Evolutionary conservation across 345 rosid species (phyloP).

Genomic region (Physaria fendleri): DNA sequence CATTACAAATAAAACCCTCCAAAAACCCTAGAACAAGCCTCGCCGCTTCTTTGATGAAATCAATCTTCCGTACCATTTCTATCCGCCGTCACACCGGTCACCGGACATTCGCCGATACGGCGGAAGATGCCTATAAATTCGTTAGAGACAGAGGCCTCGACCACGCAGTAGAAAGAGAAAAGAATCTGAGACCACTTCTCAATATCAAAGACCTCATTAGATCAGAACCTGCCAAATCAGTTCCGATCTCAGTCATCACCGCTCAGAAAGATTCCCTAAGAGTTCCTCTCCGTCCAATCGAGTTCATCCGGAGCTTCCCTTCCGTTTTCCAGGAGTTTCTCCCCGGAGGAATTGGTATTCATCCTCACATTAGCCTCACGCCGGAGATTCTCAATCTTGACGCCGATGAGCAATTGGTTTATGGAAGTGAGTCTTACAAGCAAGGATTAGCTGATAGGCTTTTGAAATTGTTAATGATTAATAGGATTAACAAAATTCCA

Average conservation of each 20-base stretch:
- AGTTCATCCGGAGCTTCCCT: slow-evolving; percentile 72
- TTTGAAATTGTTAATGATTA: slow-evolving; percentile 64
- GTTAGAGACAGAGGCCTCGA: slow-evolving; percentile 92
- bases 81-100: slow-evolving; percentile 15
- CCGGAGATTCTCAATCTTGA: slow-evolving; percentile 67
- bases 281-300: slow-evolving; percentile 79
- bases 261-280: slow-evolving; percentile 44
- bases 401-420: slow-evolving; percentile 77
- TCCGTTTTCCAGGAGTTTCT: slow-evolving; percentile 62
- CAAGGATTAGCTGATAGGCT: slow-evolving; percentile 63
- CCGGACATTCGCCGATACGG: slow-evolving; percentile 31
- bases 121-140: slow-evolving; percentile 37
- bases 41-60: slow-evolving; percentile 26
- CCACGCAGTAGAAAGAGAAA: slow-evolving; percentile 85
- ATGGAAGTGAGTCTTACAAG: slow-evolving; percentile 58
- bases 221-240: slow-evolving; percentile 82
- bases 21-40: slow-evolving; percentile 1
- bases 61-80: slow-evolving; percentile 25
- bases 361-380: slow-evolving; percentile 80
- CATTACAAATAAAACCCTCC: no score
- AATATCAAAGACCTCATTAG: slow-evolving; percentile 67
- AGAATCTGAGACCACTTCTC: slow-evolving; percentile 60
- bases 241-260: slow-evolving; percentile 62
- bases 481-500: slow-evolving; percentile 53
- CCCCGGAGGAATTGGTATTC: slow-evolving; percentile 68